Evolutionary conservation across 192 early-diverging fungal species (phyloP).

Genomic region (Piromyces sp.): DNA sequence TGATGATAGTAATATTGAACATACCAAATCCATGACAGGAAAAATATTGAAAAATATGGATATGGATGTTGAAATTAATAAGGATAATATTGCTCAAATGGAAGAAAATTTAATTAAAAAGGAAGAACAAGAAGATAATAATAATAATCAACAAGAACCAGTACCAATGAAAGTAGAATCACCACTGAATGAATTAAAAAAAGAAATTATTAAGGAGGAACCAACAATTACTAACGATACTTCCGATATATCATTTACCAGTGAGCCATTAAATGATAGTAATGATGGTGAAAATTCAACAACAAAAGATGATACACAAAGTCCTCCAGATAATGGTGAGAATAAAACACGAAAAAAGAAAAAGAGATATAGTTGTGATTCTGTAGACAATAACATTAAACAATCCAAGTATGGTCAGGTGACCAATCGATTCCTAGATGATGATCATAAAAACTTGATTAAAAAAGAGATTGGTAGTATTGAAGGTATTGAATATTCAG

Average conservation of each 20-base stretch:
- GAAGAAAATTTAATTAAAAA: constrained; percentile 2
- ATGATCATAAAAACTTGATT: neutral
- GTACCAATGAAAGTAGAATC: too few relatives aligned
- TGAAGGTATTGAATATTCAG: neutral
- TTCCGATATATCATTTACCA: too few relatives aligned
- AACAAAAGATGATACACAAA: too few relatives aligned
- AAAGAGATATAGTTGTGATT: neutral
- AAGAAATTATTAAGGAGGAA: too few relatives aligned
- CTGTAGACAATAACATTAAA: neutral
- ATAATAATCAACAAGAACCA: neutral
- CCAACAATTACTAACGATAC: too few relatives aligned
- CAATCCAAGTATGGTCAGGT: neutral
- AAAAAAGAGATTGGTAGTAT: neutral
- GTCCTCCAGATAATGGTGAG: neutral
- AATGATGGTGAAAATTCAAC: too few relatives aligned
- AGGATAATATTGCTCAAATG: constrained; percentile 4
- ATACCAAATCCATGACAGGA: constrained; percentile 61
- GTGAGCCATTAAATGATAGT: too few relatives aligned
- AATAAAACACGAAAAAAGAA: neutral
- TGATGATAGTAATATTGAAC: constrained; percentile 1
- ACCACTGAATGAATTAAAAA: too few relatives aligned
- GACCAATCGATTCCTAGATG: neutral
- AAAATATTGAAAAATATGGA: constrained; percentile 62
- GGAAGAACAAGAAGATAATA: constrained; percentile 4
- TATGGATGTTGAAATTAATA: constrained; percentile 18